A percentile compares a stretch with the other conserved stretches of the same genome.
Conservation (phyloP, 352 stramenopile genomes). For the Phytophthora tubulina region DNA sequence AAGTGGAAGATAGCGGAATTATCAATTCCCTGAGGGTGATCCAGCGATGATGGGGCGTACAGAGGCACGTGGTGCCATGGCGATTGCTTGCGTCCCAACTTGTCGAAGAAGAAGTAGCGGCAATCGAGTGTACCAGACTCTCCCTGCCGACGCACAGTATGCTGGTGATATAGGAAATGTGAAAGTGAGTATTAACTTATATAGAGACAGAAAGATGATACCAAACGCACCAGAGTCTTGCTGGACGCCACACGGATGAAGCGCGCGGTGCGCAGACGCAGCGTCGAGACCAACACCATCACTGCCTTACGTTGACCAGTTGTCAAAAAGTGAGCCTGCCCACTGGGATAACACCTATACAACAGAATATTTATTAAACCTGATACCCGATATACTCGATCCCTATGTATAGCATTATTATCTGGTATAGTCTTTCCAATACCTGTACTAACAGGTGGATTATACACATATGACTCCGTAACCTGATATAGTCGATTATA, state of each 20-base stretch:
- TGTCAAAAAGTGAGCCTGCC: background rate
- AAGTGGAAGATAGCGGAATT: constrained; percentile 88
- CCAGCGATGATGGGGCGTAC: constrained; percentile 50
- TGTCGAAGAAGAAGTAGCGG: constrained; percentile 88
- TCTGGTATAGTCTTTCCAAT: too few species aligned
- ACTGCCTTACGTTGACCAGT: background rate
- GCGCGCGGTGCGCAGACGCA: constrained; percentile 18
- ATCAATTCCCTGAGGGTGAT: constrained; percentile 46
- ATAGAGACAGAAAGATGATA: background rate
- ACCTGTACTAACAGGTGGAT: background rate
- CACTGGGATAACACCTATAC: constrained; percentile 12
- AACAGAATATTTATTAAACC: constrained; percentile 13
- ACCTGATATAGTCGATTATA: background rate
- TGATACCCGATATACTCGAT: background rate
- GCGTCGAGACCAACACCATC: constrained; percentile 24
- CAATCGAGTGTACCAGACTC: constrained; percentile 74
- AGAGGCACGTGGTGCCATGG: constrained; percentile 95
- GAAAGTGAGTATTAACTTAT: background rate
- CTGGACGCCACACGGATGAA: constrained; percentile 26
- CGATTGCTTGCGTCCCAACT: constrained; percentile 81
- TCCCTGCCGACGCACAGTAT: constrained; percentile 73
- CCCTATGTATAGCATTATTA: background rate
- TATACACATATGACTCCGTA: constrained; percentile 1
- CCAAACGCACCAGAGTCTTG: constrained; percentile 23
- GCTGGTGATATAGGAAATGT: constrained; percentile 41